These are phyloP conservation scores for Citrus mangshanensis DNA, from an alignment of 345 rosid species.

Conservation along the genomic window DNA sequence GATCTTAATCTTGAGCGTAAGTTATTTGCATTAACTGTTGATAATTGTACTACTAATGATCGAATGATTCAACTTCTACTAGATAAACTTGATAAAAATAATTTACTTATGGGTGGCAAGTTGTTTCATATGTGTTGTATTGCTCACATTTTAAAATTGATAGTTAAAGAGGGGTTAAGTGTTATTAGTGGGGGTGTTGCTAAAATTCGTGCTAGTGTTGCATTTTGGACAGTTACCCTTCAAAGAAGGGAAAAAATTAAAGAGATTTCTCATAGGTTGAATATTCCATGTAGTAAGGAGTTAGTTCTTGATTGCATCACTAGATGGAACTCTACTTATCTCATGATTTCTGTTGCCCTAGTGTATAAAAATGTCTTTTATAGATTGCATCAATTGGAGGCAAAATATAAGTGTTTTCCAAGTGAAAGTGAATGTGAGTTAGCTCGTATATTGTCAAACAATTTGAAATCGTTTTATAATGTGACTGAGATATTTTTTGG, in stretches of 20 bases:
- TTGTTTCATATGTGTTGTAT: background rate
- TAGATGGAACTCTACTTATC: background rate
- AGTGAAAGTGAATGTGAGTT: too few relatives aligned
- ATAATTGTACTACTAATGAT: constrained; percentile 1
- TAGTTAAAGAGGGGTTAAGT: background rate
- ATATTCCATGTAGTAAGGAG: background rate
- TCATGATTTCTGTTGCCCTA: background rate
- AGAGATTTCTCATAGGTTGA: background rate
- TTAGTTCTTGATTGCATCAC: background rate
- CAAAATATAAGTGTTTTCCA: background rate
- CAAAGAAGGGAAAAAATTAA: background rate
- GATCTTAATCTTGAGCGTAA: background rate
- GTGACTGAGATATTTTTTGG: too few relatives aligned
- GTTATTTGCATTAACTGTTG: background rate
- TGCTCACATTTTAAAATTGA: background rate
- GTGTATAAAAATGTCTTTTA: background rate
- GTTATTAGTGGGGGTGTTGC: background rate
- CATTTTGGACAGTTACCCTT: background rate
- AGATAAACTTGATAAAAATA: background rate
- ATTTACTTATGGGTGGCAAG: background rate
- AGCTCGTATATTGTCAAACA: too few relatives aligned
- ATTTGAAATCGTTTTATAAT: too few relatives aligned
- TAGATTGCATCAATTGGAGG: background rate
- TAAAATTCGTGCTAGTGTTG: background rate
- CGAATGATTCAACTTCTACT: background rate